phyloP scores from a whole-genome alignment of 768 basidiomycete genomes.

The Tylopilus subfusipes region DNA sequence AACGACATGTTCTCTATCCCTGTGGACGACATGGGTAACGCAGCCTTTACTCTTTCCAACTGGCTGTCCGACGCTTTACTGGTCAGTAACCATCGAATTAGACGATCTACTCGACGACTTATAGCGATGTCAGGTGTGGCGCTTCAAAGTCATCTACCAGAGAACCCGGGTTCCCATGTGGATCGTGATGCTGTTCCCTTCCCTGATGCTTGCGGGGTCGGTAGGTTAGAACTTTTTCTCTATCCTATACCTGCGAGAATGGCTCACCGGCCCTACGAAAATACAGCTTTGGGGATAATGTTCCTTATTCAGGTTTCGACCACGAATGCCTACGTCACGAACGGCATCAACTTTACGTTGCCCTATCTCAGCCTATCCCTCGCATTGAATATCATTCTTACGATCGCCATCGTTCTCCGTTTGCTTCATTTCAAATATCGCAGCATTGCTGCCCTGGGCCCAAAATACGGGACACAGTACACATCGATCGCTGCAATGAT shows the following conservation, averaged over 20 bases:
- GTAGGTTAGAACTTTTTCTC: background rate
- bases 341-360: conserved; percentile 9
- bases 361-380: conserved; percentile 30
- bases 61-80: conserved; percentile 20
- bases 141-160: conserved; percentile 20
- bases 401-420: conserved; percentile 30
- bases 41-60: conserved; percentile 3
- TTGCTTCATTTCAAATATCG: conserved; percentile 22
- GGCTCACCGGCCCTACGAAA: background rate
- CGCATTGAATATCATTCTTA: conserved; percentile 32
- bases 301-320: conserved; percentile 13
- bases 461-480: conserved; percentile 24
- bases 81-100: conserved; percentile 5
- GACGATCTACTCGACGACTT: background rate
- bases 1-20: conserved; percentile 21
- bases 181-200: conserved; percentile 9
- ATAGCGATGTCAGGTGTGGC: conserved; percentile 9
- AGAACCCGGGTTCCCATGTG: conserved; percentile 2
- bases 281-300: conserved; percentile 4
- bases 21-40: conserved; percentile 12
- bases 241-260: too few relatives aligned
- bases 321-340: conserved; percentile 10
- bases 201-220: conserved; percentile 6
- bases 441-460: conserved; percentile 18
- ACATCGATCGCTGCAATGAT: conserved; percentile 33